Evolutionary conservation across 257 asterid genomes (phyloP).

Genomic region (Sherardia arvensis): DNA sequence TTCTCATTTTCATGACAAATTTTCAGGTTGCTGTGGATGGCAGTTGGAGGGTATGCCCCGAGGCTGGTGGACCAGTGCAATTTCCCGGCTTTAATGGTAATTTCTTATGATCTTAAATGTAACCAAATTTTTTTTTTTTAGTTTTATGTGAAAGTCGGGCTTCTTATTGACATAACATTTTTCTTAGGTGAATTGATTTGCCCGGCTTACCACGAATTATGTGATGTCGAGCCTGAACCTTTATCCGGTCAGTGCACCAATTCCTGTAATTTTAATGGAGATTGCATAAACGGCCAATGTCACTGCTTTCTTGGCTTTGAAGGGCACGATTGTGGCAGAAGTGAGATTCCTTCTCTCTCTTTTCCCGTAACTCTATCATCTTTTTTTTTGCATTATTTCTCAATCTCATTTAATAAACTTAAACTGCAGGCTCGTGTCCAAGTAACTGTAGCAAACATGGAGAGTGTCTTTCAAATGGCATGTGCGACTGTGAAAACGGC

Average conservation of each 20-base stretch:
- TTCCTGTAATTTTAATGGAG: slow-evolving; percentile 80
- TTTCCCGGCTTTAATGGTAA: slow-evolving; percentile 82
- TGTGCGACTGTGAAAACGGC: slow-evolving; percentile 67
- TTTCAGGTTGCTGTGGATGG: slow-evolving; percentile 88
- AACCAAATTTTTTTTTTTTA: neutral
- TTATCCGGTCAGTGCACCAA: slow-evolving; percentile 68
- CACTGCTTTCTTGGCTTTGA: slow-evolving; percentile 84
- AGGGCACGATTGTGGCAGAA: slow-evolving; percentile 75
- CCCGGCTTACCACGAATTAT: slow-evolving; percentile 91
- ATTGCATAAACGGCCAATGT: slow-evolving; percentile 80
- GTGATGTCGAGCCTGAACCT: slow-evolving; percentile 53
- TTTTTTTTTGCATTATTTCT: neutral
- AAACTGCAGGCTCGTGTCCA: slow-evolving; percentile 64
- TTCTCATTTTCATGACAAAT: neutral
- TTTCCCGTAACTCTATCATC: neutral
- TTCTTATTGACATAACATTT: neutral
- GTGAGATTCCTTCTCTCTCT: slow-evolving; percentile 20
- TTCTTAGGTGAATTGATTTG: slow-evolving; percentile 73
- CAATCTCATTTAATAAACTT: neutral
- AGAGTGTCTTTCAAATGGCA: slow-evolving; percentile 51
- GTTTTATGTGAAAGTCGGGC: neutral
- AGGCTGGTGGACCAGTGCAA: slow-evolving; percentile 71
- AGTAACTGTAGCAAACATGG: slow-evolving; percentile 60
- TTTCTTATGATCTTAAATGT: neutral
- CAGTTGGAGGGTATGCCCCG: slow-evolving; percentile 74